Base-by-base conservation (phyloP, 2,329 filamentous ascomycete species). In the Teratosphaeria viscida region DNA sequence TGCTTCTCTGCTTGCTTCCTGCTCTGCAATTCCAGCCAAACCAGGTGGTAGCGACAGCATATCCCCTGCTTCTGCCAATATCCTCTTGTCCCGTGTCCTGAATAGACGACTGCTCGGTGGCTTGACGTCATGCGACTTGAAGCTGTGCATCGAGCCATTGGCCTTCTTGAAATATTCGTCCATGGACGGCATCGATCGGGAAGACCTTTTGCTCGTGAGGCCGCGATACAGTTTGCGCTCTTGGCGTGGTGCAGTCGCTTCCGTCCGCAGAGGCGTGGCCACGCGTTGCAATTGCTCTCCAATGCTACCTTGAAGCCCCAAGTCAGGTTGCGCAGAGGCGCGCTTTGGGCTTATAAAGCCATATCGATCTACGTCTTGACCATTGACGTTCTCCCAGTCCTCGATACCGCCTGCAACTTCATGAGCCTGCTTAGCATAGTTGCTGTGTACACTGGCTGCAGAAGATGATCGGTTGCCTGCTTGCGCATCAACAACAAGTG, bases 341-440 rank as follows among this genome's bases (percentile, higher is more conserved):
- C 73, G 76, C 52, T 70, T 74, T 3, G 77, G 75, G 14, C 79
- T 70, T 61, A 87, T 86, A 72, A 87, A 87, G 10, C 84, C 84
- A 68, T 86, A 87, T 61, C 84, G 77, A 69, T 87, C 84, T 3
- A 86, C 82, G 62, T 85, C 79, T 14, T 75, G 79, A 5, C 77
- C 81, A 19, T 80, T 76, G 11, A 87, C 73, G 69, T 86, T 79
- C 61, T 82, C 77, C 84, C 84, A 87, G 64, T 86, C 83, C 63
- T 87, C 84, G 55, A 85, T 79, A 2, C 84, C 84, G 7, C 84
- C 84, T 26, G 84, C 83, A 35, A 81, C 71, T 70, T 86, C 84
- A 56, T 77, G 74, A 11, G 79, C 74, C 63, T 85, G 80, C 63
- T 79, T 65, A 27, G 60, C 60, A 59, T 70, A 70, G 57, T 60